Conservation (phyloP, 345 rosid species). For the Diplotaxis tenuifolia region DNA sequence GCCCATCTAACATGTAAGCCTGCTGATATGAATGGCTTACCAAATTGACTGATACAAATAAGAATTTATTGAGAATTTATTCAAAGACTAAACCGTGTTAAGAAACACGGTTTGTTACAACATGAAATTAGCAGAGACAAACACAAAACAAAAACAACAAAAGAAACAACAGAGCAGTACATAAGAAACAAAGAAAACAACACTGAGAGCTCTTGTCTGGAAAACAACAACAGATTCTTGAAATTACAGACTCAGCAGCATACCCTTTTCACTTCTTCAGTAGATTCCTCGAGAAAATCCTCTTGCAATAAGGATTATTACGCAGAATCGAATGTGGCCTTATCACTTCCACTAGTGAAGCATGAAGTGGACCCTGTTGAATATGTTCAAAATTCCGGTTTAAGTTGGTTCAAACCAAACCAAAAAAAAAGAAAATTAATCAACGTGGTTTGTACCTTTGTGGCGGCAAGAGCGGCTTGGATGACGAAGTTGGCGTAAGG, state of each 20-base stretch:
- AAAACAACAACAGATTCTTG: constrained; percentile 36
- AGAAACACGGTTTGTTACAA: constrained; percentile 25
- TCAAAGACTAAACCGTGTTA: constrained; percentile 26
- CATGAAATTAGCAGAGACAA: constrained; percentile 10
- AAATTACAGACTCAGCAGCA: constrained; percentile 29
- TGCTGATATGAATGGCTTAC: not conserved
- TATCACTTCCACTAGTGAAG: constrained; percentile 35
- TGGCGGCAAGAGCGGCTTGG: constrained; percentile 47
- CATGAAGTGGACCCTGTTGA: constrained; percentile 39
- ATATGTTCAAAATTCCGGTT: not conserved
- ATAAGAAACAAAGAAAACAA: constrained; percentile 1
- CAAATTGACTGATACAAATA: not conserved
- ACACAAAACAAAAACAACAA: constrained; percentile 22
- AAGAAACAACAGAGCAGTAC: constrained; percentile 31
- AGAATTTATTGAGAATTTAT: constrained; percentile 24
- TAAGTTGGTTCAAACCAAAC: not conserved
- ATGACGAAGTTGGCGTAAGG: constrained; percentile 56
- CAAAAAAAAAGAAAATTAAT: not conserved
- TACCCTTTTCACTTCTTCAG: constrained; percentile 32
- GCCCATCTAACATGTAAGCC: not conserved
- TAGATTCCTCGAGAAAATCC: constrained; percentile 36
- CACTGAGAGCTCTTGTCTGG: constrained; percentile 15
- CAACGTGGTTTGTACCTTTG: constrained; percentile 35
- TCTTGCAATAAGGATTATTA: constrained; percentile 40
- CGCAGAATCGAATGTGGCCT: constrained; percentile 39